Evolutionary conservation across 116 monocot species (phyloP).

Genomic region (Cymodocea nodosa): DNA sequence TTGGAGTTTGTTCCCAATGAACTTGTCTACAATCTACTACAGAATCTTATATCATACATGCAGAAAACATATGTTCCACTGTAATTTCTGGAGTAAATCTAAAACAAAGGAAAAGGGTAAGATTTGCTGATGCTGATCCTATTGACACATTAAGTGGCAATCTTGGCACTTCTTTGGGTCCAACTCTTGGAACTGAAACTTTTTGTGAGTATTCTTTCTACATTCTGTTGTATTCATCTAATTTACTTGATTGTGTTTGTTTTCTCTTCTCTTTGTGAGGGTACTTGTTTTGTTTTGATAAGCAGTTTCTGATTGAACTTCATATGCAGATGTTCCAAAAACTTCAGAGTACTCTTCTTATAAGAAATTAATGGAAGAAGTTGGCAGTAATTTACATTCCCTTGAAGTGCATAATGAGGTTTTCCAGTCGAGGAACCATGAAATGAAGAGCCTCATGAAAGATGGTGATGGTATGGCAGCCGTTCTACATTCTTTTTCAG

Average conservation of each 20-base stretch:
- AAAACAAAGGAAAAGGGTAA: conserved; percentile 3
- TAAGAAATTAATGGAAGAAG: conserved; percentile 9
- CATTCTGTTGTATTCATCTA: neutral
- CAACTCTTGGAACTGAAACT: neutral
- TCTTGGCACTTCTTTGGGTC: neutral
- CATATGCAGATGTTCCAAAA: conserved; percentile 5
- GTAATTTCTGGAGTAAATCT: neutral
- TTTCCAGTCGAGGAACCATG: neutral
- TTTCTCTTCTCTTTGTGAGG: neutral
- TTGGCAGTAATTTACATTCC: neutral
- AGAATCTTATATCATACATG: too few species aligned
- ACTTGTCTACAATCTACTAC: too few species aligned
- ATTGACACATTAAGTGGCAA: neutral
- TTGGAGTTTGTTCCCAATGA: too few species aligned
- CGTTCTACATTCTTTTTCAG: neutral
- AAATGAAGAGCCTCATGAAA: neutral
- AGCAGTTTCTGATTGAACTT: neutral
- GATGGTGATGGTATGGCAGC: neutral
- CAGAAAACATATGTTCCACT: neutral
- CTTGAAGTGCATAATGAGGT: neutral
- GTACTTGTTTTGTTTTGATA: neutral
- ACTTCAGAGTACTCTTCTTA: conserved; percentile 4
- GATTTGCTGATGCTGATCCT: neutral
- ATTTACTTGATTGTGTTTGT: neutral
- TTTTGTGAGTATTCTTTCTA: conserved; percentile 1